Evolutionary conservation across 306 rosid species (phyloP).

Genomic region (Fagus sylvatica): DNA sequence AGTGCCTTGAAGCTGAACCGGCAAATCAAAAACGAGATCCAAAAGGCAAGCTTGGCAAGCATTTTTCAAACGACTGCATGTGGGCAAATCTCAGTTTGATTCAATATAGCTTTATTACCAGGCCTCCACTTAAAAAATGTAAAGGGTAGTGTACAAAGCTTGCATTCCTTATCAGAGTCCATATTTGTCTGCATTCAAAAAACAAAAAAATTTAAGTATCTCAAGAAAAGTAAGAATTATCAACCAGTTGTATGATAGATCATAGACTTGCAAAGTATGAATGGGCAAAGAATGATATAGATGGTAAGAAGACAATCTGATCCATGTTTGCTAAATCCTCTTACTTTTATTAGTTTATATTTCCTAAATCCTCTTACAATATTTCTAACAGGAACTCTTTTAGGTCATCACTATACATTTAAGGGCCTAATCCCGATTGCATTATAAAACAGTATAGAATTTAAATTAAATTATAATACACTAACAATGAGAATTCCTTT

Average conservation of each 20-base stretch:
- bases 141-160: conserved; percentile 88
- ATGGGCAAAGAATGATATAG: no score
- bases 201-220: neutral
- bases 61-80: conserved; percentile 84
- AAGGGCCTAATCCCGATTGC: neutral
- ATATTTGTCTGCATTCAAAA: conserved; percentile 59
- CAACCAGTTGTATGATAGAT: neutral
- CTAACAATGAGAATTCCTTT: neutral
- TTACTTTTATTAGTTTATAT: no score
- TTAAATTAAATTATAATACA: neutral
- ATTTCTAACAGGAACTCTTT: neutral
- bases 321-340: neutral
- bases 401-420: neutral
- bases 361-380: neutral
- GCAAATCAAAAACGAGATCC: conserved; percentile 86
- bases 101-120: conserved; percentile 80
- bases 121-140: conserved; percentile 95
- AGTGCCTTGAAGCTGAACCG: conserved; percentile 84
- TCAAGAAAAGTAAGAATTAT: neutral
- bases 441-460: neutral
- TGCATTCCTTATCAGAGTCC: conserved; percentile 87
- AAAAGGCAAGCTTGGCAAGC: conserved; percentile 92
- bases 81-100: conserved; percentile 88
- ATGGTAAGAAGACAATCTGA: neutral
- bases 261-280: neutral